phyloP scores from a whole-genome alignment of 2,329 filamentous ascomycete genomes.

The Trichoderma guizhouense region DNA sequence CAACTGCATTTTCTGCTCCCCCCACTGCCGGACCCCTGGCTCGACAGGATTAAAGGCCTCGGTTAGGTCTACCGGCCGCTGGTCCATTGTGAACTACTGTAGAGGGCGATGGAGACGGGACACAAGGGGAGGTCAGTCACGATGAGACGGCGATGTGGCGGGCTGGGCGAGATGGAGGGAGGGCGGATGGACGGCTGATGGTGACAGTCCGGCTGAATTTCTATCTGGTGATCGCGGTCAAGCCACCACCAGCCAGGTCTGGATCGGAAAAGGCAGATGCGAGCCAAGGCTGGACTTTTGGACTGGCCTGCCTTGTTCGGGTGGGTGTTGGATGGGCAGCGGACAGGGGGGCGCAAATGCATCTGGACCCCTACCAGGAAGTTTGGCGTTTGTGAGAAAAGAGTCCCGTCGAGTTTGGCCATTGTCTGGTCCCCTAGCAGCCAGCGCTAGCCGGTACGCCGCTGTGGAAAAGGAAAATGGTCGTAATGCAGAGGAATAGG shows the following conservation, averaged over 20 bases:
- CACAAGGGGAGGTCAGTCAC: neutral
- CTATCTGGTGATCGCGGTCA: conserved; percentile 2
- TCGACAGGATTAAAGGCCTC: neutral
- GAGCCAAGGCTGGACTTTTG: neutral
- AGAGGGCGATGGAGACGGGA: neutral
- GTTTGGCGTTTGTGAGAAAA: neutral
- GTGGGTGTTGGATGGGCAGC: neutral
- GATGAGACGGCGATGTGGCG: neutral
- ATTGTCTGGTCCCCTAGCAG: neutral
- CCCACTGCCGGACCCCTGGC: neutral
- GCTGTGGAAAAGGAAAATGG: neutral
- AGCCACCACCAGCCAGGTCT: neutral
- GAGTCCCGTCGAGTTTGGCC: neutral
- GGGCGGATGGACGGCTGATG: neutral
- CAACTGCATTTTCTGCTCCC: neutral
- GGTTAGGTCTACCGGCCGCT: conserved; percentile 6
- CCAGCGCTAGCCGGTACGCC: neutral
- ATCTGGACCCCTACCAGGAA: neutral
- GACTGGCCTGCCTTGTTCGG: neutral
- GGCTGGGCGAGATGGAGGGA: neutral
- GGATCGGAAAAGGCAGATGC: neutral
- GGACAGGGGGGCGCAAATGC: neutral
- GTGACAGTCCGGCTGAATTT: neutral
- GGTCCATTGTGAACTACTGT: neutral
- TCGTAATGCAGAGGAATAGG: neutral